Percentiles rank a stretch among this genome's conserved stretches.
Evolutionary conservation across 345 rosid species (phyloP).

Genomic region (Sonneratia caseolaris): DNA sequence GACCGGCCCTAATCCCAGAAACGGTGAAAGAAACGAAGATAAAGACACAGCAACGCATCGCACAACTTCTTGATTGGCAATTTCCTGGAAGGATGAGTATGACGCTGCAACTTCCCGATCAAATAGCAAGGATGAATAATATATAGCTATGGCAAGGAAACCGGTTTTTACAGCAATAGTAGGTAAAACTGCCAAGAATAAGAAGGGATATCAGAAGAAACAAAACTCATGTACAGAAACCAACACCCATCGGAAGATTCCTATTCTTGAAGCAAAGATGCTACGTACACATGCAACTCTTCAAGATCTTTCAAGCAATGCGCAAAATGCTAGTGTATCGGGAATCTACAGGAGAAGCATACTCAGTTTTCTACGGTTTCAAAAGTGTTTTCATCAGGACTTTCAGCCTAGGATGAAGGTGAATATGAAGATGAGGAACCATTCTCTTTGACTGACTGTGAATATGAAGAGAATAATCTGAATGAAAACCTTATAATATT

Average conservation of each 20-base stretch:
- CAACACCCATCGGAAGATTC: background rate
- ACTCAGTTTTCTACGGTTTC: conserved; percentile 22
- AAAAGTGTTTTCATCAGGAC: conserved; percentile 26
- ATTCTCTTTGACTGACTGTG: conserved; percentile 38
- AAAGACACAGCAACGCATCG: background rate
- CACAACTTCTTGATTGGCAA: background rate
- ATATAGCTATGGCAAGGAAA: background rate
- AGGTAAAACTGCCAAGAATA: background rate
- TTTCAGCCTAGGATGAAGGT: conserved; percentile 22
- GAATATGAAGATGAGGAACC: conserved; percentile 30
- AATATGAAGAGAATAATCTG: conserved; percentile 60
- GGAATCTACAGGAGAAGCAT: background rate
- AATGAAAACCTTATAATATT: conserved; percentile 34
- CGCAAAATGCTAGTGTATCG: background rate
- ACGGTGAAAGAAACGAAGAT: background rate
- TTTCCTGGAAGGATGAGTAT: background rate
- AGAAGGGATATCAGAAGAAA: background rate
- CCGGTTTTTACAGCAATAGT: background rate
- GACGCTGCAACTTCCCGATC: background rate
- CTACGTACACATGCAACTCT: conserved; percentile 5
- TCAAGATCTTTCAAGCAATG: background rate
- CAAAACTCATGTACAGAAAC: background rate
- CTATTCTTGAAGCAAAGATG: background rate
- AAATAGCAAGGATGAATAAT: background rate
- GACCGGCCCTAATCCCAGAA: background rate